phyloP scores from a whole-genome alignment of 768 basidiomycete species.

The Ramaria rubella region DNA sequence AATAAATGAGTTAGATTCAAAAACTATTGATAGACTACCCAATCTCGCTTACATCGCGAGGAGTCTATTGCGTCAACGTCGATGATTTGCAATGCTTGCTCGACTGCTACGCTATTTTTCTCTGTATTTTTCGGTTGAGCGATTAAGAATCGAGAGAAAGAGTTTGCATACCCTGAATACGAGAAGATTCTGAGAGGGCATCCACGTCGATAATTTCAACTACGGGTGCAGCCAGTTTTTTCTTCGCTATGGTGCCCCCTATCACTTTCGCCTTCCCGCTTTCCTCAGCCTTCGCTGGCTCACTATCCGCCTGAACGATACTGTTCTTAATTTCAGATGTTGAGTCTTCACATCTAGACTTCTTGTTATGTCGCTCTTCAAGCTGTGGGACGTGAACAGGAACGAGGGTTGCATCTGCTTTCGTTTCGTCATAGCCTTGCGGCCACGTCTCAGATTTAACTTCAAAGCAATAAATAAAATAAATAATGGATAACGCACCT shows the following conservation, averaged over 20 bases:
- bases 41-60: slow-evolving; percentile 16
- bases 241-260: slow-evolving; percentile 13
- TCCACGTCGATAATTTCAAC: background rate
- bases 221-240: no score
- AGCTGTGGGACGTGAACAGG: no score
- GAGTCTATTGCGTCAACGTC: slow-evolving; percentile 9
- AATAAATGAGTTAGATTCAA: slow-evolving; percentile 12
- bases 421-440: slow-evolving; percentile 10
- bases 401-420: background rate
- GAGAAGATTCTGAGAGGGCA: slow-evolving; percentile 10
- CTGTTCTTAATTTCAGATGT: no score
- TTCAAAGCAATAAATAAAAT: background rate
- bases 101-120: slow-evolving; percentile 17
- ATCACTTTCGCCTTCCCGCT: slow-evolving; percentile 33
- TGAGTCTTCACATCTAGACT: background rate
- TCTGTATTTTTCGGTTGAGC: slow-evolving; percentile 25
- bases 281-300: slow-evolving; percentile 2
- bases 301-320: background rate
- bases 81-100: slow-evolving; percentile 15
- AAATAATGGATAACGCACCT: background rate
- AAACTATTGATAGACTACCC: background rate
- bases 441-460: background rate
- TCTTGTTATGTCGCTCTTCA: background rate
- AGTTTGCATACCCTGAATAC: slow-evolving; percentile 16
- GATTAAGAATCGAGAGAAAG: background rate